phyloP scores from a whole-genome alignment of 305 asterid species.

The Fraxinus sp. region DNA sequence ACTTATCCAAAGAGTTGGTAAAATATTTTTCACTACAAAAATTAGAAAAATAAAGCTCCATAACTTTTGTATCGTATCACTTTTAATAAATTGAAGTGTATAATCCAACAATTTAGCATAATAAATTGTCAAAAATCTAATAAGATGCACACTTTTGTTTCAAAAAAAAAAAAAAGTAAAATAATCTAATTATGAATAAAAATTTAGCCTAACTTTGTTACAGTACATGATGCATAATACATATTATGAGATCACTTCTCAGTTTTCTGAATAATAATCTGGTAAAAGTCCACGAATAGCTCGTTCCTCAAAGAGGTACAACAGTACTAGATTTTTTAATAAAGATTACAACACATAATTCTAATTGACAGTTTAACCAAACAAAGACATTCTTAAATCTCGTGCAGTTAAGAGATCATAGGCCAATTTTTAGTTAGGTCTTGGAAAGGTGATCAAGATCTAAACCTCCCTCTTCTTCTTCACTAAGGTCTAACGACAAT shows the following conservation, averaged over 20 bases:
- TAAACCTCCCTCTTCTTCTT: constrained; percentile 32
- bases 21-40: no score
- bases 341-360: not conserved
- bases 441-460: constrained; percentile 47
- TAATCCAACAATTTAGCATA: no score
- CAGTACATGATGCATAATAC: no score
- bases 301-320: not conserved
- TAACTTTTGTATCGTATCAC: not conserved
- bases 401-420: constrained; percentile 25
- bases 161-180: no score
- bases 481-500: constrained; percentile 37
- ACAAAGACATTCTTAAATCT: not conserved
- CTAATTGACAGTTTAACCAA: not conserved
- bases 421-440: constrained; percentile 48
- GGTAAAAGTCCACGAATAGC: not conserved
- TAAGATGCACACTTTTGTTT: not conserved
- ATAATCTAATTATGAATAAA: not conserved
- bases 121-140: no score
- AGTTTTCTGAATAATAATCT: no score
- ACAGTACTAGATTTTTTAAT: not conserved
- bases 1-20: not conserved
- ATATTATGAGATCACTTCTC: no score
- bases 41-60: not conserved
- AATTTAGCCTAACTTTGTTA: not conserved
- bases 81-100: no score